Evolutionary conservation across 2,329 filamentous ascomycete genomes (phyloP).

Genomic region (Exophiala sideris): DNA sequence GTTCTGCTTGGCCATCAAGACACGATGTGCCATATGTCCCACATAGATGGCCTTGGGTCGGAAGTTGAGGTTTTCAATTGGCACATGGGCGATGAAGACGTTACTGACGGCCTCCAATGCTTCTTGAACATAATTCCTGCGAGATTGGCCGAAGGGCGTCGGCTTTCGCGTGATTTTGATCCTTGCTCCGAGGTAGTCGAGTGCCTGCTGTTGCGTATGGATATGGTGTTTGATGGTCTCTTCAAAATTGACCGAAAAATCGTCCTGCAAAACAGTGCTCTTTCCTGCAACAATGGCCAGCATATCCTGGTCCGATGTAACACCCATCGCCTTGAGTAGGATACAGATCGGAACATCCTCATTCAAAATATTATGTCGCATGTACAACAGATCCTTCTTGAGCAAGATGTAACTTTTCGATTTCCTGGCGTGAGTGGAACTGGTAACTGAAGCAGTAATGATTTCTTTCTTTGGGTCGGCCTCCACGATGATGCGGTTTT

Average conservation of each 20-base stretch:
- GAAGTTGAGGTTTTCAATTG: slow-evolving; percentile 87
- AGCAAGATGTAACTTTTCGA: slow-evolving; percentile 94
- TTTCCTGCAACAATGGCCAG: slow-evolving; percentile 84
- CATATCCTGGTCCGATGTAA: slow-evolving; percentile 93
- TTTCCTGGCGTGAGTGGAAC: slow-evolving; percentile 95
- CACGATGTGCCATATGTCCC: slow-evolving; percentile 94
- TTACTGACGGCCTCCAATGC: slow-evolving; percentile 89
- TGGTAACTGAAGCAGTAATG: slow-evolving; percentile 90
- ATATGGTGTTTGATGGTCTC: slow-evolving; percentile 80
- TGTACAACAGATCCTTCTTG: slow-evolving; percentile 86
- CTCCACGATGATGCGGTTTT: slow-evolving; percentile 98
- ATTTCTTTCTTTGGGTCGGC: slow-evolving; percentile 86
- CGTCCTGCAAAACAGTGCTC: slow-evolving; percentile 86
- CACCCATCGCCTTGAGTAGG: slow-evolving; percentile 85
- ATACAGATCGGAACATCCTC: slow-evolving; percentile 96
- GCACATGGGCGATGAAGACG: slow-evolving; percentile 91
- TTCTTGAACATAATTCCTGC: slow-evolving; percentile 82
- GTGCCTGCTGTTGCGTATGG: slow-evolving; percentile 88
- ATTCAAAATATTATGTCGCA: slow-evolving; percentile 88
- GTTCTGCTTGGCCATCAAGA: slow-evolving; percentile 90
- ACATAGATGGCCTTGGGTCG: slow-evolving; percentile 96
- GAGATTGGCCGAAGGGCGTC: slow-evolving; percentile 54
- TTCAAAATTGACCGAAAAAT: slow-evolving; percentile 93
- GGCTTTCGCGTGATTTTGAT: slow-evolving; percentile 79
- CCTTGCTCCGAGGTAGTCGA: slow-evolving; percentile 84